Evolutionary conservation across 768 basidiomycete species (phyloP).

Genomic region (Paxillus involutus): DNA sequence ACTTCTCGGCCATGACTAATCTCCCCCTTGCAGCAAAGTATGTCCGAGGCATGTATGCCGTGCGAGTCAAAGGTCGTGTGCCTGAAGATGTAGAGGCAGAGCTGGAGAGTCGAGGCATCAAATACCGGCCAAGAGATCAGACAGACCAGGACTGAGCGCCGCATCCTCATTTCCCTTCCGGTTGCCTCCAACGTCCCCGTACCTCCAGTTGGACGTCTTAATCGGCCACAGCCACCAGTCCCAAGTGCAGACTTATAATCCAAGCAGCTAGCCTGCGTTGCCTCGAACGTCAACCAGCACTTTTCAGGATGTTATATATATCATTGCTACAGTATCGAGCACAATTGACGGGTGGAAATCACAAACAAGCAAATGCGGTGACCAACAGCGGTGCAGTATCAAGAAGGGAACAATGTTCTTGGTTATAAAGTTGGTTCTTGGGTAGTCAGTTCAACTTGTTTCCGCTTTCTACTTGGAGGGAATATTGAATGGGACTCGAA

Average conservation of each 20-base stretch:
- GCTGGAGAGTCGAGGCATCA: conserved; percentile 72
- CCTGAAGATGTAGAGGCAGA: conserved; percentile 86
- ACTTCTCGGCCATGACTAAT: conserved; percentile 3
- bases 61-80: conserved; percentile 80
- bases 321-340: not conserved
- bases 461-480: not conserved
- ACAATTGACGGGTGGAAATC: not conserved
- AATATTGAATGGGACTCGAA: not conserved
- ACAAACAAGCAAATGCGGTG: not conserved
- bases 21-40: conserved; percentile 67
- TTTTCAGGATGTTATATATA: not conserved
- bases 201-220: no score
- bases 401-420: conserved; percentile 4
- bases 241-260: no score
- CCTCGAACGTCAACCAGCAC: not conserved
- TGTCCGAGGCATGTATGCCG: conserved; percentile 90
- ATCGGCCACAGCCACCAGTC: no score
- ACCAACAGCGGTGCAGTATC: not conserved
- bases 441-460: not conserved
- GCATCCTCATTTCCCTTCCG: conserved; percentile 2
- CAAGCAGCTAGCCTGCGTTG: not conserved
- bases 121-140: conserved; percentile 84
- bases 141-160: conserved; percentile 61
- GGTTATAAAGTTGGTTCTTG: no score
- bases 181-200: not conserved